Conservation (phyloP, 495 filamentous ascomycete genomes). For the Penicillium psychrofluorescens region DNA sequence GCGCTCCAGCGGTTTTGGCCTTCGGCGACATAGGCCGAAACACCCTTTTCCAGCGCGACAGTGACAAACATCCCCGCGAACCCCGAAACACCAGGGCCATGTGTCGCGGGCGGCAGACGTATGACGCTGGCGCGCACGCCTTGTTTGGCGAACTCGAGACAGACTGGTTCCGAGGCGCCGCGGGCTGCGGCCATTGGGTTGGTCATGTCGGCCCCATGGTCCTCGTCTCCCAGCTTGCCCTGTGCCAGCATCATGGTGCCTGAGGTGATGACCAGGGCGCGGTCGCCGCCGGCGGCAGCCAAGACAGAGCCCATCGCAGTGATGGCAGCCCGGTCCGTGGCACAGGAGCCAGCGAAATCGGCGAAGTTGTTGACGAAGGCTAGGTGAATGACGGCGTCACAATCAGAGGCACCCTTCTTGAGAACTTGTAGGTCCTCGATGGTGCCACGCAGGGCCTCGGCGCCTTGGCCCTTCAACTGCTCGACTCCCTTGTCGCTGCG, state of each 20-base stretch:
- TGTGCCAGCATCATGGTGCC: conserved; percentile 29
- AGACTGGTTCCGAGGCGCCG: conserved; percentile 19
- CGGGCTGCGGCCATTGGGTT: conserved; percentile 14
- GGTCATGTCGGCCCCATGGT: conserved; percentile 9
- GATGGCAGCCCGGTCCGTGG: conserved; percentile 27
- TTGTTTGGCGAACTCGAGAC: conserved; percentile 15
- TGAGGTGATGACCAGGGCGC: conserved; percentile 34
- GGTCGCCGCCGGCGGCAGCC: conserved; percentile 20
- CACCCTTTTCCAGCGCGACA: conserved; percentile 22
- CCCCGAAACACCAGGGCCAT: conserved; percentile 30
- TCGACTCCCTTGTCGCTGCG: conserved; percentile 27
- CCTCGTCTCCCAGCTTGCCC: conserved; percentile 27
- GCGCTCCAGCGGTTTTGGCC: conserved; percentile 36
- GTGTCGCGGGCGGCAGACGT: conserved; percentile 35
- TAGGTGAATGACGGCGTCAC: conserved; percentile 39
- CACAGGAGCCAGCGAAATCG: conserved; percentile 21
- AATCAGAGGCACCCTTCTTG: conserved; percentile 22
- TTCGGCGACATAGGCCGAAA: conserved; percentile 33
- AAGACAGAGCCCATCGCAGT: conserved; percentile 27
- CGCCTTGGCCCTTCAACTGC: conserved; percentile 20
- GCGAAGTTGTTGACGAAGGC: conserved; percentile 40
- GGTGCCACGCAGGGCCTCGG: conserved; percentile 24
- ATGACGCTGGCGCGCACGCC: conserved; percentile 28
- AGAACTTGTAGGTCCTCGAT: conserved; percentile 29
- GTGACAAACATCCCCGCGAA: conserved; percentile 26